These are phyloP conservation scores for Phialocephala subalpina DNA, from an alignment of 2,329 filamentous ascomycete species.

Conservation along the genomic window DNA sequence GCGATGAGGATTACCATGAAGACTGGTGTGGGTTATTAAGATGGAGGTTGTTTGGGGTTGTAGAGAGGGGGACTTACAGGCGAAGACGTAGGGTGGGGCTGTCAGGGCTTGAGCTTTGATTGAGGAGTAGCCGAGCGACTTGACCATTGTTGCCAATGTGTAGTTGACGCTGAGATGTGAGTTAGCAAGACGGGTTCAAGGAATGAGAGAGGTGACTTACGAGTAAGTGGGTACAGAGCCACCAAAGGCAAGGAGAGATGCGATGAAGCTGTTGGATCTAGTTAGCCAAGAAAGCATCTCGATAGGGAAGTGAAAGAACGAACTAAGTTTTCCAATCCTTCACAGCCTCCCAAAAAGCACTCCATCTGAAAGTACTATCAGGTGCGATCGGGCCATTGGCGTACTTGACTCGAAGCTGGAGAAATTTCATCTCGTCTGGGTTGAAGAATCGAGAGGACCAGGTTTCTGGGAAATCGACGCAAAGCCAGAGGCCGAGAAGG, in stretches of 20 bases:
- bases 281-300: not conserved
- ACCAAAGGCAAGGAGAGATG: not conserved
- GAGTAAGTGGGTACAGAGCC: not conserved
- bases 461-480: not conserved
- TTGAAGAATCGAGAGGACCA: not conserved
- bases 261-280: not conserved
- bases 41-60: too few species aligned
- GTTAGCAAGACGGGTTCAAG: not conserved
- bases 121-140: not conserved
- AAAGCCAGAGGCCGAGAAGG: not conserved
- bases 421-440: not conserved
- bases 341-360: not conserved
- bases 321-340: not conserved
- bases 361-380: not conserved
- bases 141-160: not conserved
- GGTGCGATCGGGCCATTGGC: not conserved
- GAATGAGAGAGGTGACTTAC: not conserved
- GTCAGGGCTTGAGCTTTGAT: not conserved
- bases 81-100: not conserved
- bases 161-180: not conserved
- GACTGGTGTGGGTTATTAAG: not conserved
- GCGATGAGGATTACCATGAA: not conserved
- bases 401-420: not conserved
- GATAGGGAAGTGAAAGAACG: not conserved
- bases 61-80: not conserved